phyloP scores from a whole-genome alignment of 257 asterid genomes.

The Eucommia ulmoides region DNA sequence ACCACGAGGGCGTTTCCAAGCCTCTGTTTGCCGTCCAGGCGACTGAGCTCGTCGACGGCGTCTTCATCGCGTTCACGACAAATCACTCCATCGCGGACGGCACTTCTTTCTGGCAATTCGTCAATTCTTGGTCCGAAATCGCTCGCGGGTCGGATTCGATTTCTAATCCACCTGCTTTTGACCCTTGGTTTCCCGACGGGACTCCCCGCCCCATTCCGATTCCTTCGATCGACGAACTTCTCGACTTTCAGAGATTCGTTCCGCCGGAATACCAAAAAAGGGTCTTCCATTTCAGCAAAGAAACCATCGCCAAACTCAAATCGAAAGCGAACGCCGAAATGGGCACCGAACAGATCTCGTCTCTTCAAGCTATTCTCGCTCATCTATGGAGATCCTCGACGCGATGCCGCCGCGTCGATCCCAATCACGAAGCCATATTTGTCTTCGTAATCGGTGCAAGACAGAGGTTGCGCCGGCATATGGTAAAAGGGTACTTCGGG shows the following conservation, averaged over 20 bases:
- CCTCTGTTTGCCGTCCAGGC: slow-evolving; percentile 31
- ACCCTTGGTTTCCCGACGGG: slow-evolving; percentile 15
- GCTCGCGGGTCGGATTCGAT: slow-evolving; percentile 14
- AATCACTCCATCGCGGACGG: slow-evolving; percentile 29
- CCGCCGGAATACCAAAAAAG: slow-evolving; percentile 6
- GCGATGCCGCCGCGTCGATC: slow-evolving; percentile 9
- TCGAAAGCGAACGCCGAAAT: slow-evolving; percentile 17
- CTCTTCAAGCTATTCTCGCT: slow-evolving; percentile 39
- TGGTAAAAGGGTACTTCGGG: slow-evolving; percentile 33
- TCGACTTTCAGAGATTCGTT: neutral
- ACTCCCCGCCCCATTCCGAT: neutral
- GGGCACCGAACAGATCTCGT: slow-evolving; percentile 15
- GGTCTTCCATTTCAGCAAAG: slow-evolving; percentile 15
- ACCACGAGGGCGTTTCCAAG: slow-evolving; percentile 15
- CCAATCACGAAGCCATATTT: slow-evolving; percentile 7
- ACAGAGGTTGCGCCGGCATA: slow-evolving; percentile 24
- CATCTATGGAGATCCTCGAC: slow-evolving; percentile 31
- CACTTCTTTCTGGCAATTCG: slow-evolving; percentile 32
- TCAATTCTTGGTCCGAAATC: slow-evolving; percentile 37
- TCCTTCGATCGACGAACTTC: slow-evolving; percentile 8
- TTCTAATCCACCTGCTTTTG: slow-evolving; percentile 14
- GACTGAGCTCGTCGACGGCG: slow-evolving; percentile 25
- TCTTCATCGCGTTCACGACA: slow-evolving; percentile 24
- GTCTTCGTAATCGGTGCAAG: slow-evolving; percentile 19
- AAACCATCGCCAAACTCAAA: slow-evolving; percentile 13